Evolutionary conservation across 2,329 filamentous ascomycete species (phyloP).

Genomic region (Myotisia sp.): DNA sequence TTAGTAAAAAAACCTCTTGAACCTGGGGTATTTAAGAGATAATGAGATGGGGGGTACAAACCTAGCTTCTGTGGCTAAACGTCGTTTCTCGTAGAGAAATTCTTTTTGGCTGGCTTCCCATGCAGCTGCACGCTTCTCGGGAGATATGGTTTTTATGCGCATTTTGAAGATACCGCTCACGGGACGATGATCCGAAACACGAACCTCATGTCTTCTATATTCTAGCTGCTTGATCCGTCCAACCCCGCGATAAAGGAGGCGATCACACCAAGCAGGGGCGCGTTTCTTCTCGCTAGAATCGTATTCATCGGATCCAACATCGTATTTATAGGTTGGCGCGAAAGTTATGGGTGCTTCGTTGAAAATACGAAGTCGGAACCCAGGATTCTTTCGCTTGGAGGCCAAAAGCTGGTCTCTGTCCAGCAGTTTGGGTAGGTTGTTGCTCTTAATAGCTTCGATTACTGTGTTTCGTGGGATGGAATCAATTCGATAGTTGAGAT

Average conservation of each 20-base stretch:
- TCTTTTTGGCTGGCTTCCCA: slow-evolving; percentile 62
- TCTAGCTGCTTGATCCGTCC: slow-evolving; percentile 76
- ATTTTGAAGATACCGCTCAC: slow-evolving; percentile 76
- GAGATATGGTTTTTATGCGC: slow-evolving; percentile 66
- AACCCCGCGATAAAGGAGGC: slow-evolving; percentile 69
- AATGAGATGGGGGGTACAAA: slow-evolving; percentile 43
- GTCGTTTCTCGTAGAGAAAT: slow-evolving; percentile 57
- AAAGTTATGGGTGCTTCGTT: slow-evolving; percentile 85
- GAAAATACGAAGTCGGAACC: slow-evolving; percentile 76
- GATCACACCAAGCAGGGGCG: slow-evolving; percentile 91
- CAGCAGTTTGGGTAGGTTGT: slow-evolving; percentile 71
- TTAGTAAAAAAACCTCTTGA: not conserved
- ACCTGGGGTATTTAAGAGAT: too few relatives aligned
- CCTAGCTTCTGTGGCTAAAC: slow-evolving; percentile 60
- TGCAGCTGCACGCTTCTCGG: slow-evolving; percentile 47
- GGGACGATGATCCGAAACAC: slow-evolving; percentile 81
- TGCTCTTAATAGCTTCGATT: slow-evolving; percentile 65
- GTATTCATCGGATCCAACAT: slow-evolving; percentile 86
- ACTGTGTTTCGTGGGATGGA: slow-evolving; percentile 91
- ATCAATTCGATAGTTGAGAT: slow-evolving; percentile 96
- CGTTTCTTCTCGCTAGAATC: slow-evolving; percentile 91
- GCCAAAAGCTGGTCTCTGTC: slow-evolving; percentile 89
- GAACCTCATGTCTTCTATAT: slow-evolving; percentile 77
- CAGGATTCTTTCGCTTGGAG: slow-evolving; percentile 74
- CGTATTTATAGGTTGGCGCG: slow-evolving; percentile 95